Conservation (phyloP, 768 basidiomycete genomes). For the Mycena pura region DNA sequence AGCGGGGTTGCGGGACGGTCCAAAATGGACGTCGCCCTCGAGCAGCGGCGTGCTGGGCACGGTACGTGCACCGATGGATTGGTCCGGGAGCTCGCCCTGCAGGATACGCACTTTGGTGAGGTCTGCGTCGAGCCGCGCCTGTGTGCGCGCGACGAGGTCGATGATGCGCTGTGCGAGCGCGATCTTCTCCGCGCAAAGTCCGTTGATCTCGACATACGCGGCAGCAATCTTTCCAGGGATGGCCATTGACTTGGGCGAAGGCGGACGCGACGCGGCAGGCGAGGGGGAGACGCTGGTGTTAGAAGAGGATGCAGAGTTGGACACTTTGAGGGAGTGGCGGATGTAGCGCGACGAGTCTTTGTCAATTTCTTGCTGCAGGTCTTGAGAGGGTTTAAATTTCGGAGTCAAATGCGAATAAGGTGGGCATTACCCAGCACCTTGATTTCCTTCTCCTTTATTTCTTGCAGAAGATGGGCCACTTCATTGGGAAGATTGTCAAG, state of each 20-base stretch:
- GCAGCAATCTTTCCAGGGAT: slow-evolving; percentile 52
- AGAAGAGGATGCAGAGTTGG: slow-evolving; percentile 28
- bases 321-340: slow-evolving; percentile 49
- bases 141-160: slow-evolving; percentile 54
- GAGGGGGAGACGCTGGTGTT: slow-evolving; percentile 27
- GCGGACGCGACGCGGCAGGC: slow-evolving; percentile 40
- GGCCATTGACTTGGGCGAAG: slow-evolving; percentile 44
- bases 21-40: slow-evolving; percentile 12
- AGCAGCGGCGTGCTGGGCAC: slow-evolving; percentile 10
- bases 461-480: slow-evolving; percentile 57
- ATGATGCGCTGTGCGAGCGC: slow-evolving; percentile 54
- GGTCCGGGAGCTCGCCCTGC: slow-evolving; percentile 52
- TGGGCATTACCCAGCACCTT: slow-evolving; percentile 45
- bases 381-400: slow-evolving; percentile 31
- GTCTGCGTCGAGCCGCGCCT: slow-evolving; percentile 57
- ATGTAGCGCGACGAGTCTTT: slow-evolving; percentile 57
- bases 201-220: slow-evolving; percentile 53
- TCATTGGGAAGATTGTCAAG: slow-evolving; percentile 63
- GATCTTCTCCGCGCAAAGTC: slow-evolving; percentile 54
- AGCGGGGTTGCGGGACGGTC: slow-evolving; percentile 36
- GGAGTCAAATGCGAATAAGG: neutral
- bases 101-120: slow-evolving; percentile 52
- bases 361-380: slow-evolving; percentile 58
- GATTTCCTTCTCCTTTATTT: slow-evolving; percentile 55
- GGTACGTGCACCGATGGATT: slow-evolving; percentile 19